Percentiles rank a stretch among this genome's conserved stretches.
phyloP scores from a whole-genome alignment of 2,329 filamentous ascomycete genomes.

The Fusarium sulawesiense region DNA sequence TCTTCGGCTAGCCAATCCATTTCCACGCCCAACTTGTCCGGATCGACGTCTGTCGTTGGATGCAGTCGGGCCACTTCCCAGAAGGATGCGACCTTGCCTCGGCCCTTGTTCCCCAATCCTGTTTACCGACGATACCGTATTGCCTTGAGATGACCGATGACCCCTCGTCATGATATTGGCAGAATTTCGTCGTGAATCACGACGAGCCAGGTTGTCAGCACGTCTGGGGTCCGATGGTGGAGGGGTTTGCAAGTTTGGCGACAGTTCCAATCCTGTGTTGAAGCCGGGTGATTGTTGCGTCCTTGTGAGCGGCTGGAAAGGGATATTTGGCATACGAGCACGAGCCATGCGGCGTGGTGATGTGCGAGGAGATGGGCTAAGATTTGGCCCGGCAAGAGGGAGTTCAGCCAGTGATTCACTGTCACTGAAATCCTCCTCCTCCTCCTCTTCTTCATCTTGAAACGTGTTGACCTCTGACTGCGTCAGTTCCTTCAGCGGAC shows the following conservation, averaged over 20 bases:
- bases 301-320: constrained; percentile 18
- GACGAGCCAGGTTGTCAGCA: constrained; percentile 8
- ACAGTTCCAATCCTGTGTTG: background rate
- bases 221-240: constrained; percentile 41
- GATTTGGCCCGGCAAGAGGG: constrained; percentile 10
- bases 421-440: constrained; percentile 9
- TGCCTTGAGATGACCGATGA: constrained; percentile 7
- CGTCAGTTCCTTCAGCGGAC: constrained; percentile 42
- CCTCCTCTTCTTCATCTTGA: constrained; percentile 35
- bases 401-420: constrained; percentile 1
- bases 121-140: background rate
- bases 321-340: constrained; percentile 11
- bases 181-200: constrained; percentile 11
- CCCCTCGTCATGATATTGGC: constrained; percentile 4
- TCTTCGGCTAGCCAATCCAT: constrained; percentile 13
- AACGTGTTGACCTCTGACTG: constrained; percentile 37
- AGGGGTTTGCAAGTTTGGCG: constrained; percentile 40
- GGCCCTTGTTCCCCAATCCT: constrained; percentile 7
- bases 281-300: constrained; percentile 1
- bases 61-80: constrained; percentile 7
- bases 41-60: constrained; percentile 16
- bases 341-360: constrained; percentile 9
- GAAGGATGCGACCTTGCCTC: constrained; percentile 29
- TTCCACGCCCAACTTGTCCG: constrained; percentile 24
- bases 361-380: constrained; percentile 9